phyloP scores from a whole-genome alignment of 2,329 filamentous ascomycete species.

The Colletotrichum viniferum region DNA sequence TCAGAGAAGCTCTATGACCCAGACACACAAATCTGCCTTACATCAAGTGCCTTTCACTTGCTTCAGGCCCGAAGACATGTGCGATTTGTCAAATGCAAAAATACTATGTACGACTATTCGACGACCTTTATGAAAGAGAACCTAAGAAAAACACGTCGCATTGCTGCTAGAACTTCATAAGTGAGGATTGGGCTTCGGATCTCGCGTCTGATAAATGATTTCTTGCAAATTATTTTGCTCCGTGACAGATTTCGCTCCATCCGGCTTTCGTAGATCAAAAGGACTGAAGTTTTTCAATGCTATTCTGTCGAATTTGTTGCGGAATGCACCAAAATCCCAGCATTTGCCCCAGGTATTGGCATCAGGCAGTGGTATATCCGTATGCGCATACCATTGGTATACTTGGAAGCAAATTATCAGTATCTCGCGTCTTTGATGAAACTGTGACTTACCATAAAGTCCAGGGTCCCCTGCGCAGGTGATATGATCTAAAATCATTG shows the following conservation, averaged over 20 bases:
- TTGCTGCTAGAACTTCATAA: background rate
- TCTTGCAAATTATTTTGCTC: slow-evolving; percentile 9
- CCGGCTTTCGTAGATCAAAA: background rate
- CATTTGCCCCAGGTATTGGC: slow-evolving; percentile 9
- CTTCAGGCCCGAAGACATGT: background rate
- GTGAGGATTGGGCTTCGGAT: background rate
- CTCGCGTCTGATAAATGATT: background rate
- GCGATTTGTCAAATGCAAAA: background rate
- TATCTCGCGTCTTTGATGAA: background rate
- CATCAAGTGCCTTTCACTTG: background rate
- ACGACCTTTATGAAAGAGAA: background rate
- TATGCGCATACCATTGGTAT: slow-evolving; percentile 4
- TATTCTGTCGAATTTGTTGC: background rate
- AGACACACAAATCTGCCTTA: background rate
- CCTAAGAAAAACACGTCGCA: background rate
- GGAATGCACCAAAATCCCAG: background rate
- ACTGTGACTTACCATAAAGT: background rate
- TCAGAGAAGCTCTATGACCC: background rate
- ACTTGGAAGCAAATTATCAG: background rate
- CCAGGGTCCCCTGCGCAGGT: slow-evolving; percentile 3
- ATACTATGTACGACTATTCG: background rate
- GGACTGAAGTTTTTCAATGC: background rate
- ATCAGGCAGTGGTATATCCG: background rate
- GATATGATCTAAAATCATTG: background rate
- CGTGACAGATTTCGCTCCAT: background rate